These are phyloP conservation scores for Poa pratensis DNA, from an alignment of 176 grass and related monocot species.

Conservation along the genomic window DNA sequence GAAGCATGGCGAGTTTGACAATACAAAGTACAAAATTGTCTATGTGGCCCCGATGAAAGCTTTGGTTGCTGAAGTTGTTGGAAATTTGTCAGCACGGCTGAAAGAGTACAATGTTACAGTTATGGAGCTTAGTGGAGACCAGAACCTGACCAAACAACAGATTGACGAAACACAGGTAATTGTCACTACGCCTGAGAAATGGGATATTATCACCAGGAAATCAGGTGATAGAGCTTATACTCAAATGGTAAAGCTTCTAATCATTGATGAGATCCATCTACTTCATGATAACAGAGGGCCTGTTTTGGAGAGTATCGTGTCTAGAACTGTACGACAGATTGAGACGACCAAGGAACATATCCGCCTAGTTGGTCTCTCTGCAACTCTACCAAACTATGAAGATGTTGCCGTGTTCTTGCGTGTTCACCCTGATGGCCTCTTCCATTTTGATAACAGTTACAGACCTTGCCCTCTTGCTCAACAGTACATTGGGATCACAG, in stretches of 20 bases:
- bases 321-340: constrained; percentile 90
- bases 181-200: constrained; percentile 97
- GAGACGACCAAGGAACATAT: constrained; percentile 86
- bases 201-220: constrained; percentile 95
- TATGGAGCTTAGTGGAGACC: constrained; percentile 88
- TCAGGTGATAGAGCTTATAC: constrained; percentile 93
- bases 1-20: constrained; percentile 70
- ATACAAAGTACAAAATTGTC: constrained; percentile 91
- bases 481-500: constrained; percentile 93
- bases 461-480: constrained; percentile 92
- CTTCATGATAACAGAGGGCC: constrained; percentile 95
- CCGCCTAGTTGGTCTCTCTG: constrained; percentile 83
- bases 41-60: constrained; percentile 99
- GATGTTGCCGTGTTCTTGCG: constrained; percentile 86
- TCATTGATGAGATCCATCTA: constrained; percentile 96
- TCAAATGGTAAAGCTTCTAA: constrained; percentile 91
- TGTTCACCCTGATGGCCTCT: constrained; percentile 57
- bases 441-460: constrained; percentile 97
- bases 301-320: constrained; percentile 96
- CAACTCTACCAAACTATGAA: constrained; percentile 89
- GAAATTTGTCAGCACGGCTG: constrained; percentile 79
- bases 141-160: constrained; percentile 78
- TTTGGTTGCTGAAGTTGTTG: constrained; percentile 95
- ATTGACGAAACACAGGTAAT: constrained; percentile 98
- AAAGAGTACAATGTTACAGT: constrained; percentile 74